phyloP scores from a whole-genome alignment of 202 grass and related monocot species.

The Setaria viridis region DNA sequence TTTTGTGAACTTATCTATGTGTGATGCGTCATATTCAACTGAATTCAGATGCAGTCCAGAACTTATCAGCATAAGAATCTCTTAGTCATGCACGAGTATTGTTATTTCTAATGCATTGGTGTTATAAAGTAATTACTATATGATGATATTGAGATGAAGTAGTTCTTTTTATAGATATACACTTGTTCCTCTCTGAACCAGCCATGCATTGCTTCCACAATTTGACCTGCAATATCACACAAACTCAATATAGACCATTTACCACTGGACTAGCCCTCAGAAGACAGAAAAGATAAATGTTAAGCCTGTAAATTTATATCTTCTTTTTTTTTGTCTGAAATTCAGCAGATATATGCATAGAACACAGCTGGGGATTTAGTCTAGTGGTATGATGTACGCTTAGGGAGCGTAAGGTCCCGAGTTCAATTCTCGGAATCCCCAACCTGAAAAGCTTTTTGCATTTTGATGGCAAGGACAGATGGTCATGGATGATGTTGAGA shows the following conservation, averaged over 20 bases:
- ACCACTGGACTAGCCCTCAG: not conserved
- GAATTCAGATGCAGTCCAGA: not conserved
- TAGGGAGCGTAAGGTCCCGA: conserved; percentile 46
- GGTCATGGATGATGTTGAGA: not conserved
- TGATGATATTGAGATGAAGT: not conserved
- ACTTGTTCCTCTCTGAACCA: not conserved
- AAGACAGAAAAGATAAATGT: not conserved
- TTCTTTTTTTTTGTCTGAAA: not conserved
- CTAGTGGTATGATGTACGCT: conserved; percentile 46
- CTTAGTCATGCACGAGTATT: not conserved
- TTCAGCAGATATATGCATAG: not conserved
- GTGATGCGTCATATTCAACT: not conserved
- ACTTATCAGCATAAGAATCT: not conserved
- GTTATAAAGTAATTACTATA: not conserved
- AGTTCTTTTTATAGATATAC: not conserved
- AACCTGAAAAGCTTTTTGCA: conserved; percentile 3
- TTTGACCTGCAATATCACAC: not conserved
- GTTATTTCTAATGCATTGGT: not conserved
- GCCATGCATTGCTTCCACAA: not conserved
- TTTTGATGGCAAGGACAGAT: not conserved
- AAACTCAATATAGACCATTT: not conserved
- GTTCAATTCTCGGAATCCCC: conserved; percentile 71
- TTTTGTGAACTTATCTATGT: not conserved
- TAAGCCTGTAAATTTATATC: not conserved
- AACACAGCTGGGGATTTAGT: conserved; percentile 38